Evolutionary conservation across 768 basidiomycete species (phyloP).

Genomic region (Omphalotus guepiniiformis): DNA sequence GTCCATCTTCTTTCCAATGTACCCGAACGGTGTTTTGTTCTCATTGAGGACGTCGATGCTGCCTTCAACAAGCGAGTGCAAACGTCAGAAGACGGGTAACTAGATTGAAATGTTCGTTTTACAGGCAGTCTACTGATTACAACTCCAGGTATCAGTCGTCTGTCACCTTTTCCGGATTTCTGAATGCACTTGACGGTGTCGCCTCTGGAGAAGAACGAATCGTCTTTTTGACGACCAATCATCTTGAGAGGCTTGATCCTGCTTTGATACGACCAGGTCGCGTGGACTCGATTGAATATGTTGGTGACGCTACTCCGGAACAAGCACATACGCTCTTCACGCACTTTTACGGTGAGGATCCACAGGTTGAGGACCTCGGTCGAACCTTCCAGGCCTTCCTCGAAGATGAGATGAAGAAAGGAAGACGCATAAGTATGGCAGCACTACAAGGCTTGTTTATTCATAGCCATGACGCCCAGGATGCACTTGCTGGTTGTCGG

Average conservation of each 20-base stretch:
- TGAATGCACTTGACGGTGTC: conserved; percentile 96
- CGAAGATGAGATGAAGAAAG: conserved; percentile 42
- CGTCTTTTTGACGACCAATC: conserved; percentile 99
- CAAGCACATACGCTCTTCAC: conserved; percentile 79
- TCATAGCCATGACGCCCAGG: conserved; percentile 48
- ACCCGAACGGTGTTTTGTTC: conserved; percentile 89
- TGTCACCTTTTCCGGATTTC: conserved; percentile 95
- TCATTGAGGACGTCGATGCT: conserved; percentile 97
- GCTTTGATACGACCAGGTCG: conserved; percentile 95
- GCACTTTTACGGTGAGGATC: conserved; percentile 65
- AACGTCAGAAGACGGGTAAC: conserved; percentile 89
- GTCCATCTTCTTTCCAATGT: conserved; percentile 90
- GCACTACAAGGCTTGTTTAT: conserved; percentile 95
- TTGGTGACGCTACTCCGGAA: conserved; percentile 81
- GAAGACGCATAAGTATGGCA: conserved; percentile 86
- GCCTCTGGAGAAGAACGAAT: conserved; percentile 98
- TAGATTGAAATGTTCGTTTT: conserved; percentile 20
- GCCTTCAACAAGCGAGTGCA: conserved; percentile 93
- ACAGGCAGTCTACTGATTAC: not conserved
- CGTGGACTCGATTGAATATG: conserved; percentile 79
- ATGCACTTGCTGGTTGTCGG: conserved; percentile 48
- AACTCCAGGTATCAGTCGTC: conserved; percentile 82
- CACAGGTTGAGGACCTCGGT: conserved; percentile 43
- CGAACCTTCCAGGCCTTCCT: conserved; percentile 51
- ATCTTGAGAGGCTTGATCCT: conserved; percentile 81